Percentiles rank a stretch among this genome's conserved stretches.
Conservation (phyloP, 805 yeast species). For the Yamadazyma philogaea region DNA sequence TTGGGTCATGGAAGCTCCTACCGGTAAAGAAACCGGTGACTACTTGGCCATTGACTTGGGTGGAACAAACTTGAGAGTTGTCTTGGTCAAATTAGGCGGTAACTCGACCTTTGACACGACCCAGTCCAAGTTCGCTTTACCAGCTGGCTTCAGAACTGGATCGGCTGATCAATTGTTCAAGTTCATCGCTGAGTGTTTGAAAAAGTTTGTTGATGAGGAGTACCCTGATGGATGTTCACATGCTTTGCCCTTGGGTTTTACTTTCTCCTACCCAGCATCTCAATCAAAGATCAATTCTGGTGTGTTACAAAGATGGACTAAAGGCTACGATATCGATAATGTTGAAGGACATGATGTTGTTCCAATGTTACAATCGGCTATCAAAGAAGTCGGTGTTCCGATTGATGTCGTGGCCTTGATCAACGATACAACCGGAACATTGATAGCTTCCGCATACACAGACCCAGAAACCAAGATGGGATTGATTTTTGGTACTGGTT, state of each 20-base stretch:
- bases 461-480: slow-evolving; percentile 92
- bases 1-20: slow-evolving; percentile 93
- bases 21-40: slow-evolving; percentile 87
- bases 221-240: slow-evolving; percentile 66
- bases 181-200: slow-evolving; percentile 81
- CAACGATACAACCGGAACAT: slow-evolving; percentile 96
- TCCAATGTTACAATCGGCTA: slow-evolving; percentile 79
- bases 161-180: slow-evolving; percentile 72
- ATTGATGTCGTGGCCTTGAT: slow-evolving; percentile 87
- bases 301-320: slow-evolving; percentile 92
- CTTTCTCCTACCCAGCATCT: slow-evolving; percentile 87
- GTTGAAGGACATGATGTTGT: slow-evolving; percentile 95
- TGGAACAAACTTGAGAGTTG: slow-evolving; percentile 95
- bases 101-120: slow-evolving; percentile 78
- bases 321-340: slow-evolving; percentile 90
- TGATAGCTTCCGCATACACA: slow-evolving; percentile 91
- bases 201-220: slow-evolving; percentile 61
- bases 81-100: slow-evolving; percentile 80
- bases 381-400: slow-evolving; percentile 63
- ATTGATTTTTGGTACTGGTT: slow-evolving; percentile 94
- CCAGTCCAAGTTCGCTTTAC: slow-evolving; percentile 83
- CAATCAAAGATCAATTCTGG: slow-evolving; percentile 85
- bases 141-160: slow-evolving; percentile 75
- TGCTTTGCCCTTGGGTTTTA: slow-evolving; percentile 82
- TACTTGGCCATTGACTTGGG: slow-evolving; percentile 94